These are phyloP conservation scores for Salix viminalis DNA, from an alignment of 345 rosid genomes.

Conservation along the genomic window DNA sequence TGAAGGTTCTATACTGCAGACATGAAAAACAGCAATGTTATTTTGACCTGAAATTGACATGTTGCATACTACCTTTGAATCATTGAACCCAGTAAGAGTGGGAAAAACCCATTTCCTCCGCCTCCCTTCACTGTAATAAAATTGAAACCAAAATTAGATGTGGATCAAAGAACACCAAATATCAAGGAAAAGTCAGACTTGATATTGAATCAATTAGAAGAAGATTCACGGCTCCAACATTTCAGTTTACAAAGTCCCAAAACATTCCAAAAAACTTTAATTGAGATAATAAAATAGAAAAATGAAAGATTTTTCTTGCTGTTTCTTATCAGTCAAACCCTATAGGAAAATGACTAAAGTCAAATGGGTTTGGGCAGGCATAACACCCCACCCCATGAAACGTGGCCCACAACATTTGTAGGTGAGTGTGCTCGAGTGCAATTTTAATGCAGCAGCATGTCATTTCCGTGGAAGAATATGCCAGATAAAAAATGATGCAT, in stretches of 20 bases:
- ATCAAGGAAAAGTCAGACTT: not conserved
- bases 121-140: slow-evolving; percentile 73
- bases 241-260: not conserved
- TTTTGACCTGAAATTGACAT: slow-evolving; percentile 13
- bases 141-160: slow-evolving; percentile 19
- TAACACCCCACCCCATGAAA: not conserved
- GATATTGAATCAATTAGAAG: not conserved
- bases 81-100: slow-evolving; percentile 44
- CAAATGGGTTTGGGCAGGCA: not conserved
- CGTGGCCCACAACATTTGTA: not conserved
- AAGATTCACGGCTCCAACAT: not conserved
- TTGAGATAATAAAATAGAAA: not conserved
- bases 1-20: not conserved
- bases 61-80: slow-evolving; percentile 47
- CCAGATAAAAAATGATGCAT: not conserved
- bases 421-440: not conserved
- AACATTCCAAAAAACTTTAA: not conserved
- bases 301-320: not conserved
- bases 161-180: not conserved
- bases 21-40: not conserved
- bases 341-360: not conserved
- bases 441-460: not conserved
- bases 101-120: slow-evolving; percentile 96
- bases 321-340: not conserved
- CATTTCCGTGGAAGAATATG: not conserved